These are phyloP conservation scores for Alternaria incomplexa DNA, from an alignment of 2,329 filamentous ascomycete species.

Conservation along the genomic window DNA sequence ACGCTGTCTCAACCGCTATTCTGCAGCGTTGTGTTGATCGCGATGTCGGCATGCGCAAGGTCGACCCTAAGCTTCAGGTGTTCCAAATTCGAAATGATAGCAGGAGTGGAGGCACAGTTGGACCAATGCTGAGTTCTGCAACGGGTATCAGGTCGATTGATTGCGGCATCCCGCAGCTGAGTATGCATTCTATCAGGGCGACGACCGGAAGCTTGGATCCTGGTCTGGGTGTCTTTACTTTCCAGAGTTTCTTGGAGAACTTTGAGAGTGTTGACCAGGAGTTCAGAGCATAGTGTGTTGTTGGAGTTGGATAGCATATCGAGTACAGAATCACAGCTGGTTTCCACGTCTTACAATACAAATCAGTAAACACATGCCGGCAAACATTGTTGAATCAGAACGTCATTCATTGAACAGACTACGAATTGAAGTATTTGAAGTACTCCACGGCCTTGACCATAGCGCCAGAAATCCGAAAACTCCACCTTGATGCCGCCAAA, in stretches of 20 bases:
- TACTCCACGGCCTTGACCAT: not conserved
- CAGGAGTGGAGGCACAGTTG: slow-evolving; percentile 90
- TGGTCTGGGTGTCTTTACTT: slow-evolving; percentile 84
- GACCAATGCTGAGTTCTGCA: slow-evolving; percentile 80
- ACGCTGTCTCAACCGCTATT: slow-evolving; percentile 82
- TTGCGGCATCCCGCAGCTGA: slow-evolving; percentile 87
- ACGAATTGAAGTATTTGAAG: not conserved
- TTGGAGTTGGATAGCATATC: not conserved
- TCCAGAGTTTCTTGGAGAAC: slow-evolving; percentile 85
- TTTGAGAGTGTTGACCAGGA: slow-evolving; percentile 86
- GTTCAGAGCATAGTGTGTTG: slow-evolving; percentile 58
- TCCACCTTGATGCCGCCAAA: slow-evolving; percentile 22
- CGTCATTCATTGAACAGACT: not conserved
- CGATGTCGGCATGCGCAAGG: slow-evolving; percentile 53
- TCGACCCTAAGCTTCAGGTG: slow-evolving; percentile 71
- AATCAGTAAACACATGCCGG: not conserved
- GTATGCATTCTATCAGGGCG: slow-evolving; percentile 91
- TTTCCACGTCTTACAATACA: not conserved
- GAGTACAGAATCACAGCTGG: not conserved
- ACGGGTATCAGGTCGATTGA: slow-evolving; percentile 86
- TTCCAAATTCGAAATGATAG: slow-evolving; percentile 97
- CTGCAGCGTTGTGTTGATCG: slow-evolving; percentile 76
- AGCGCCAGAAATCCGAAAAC: slow-evolving; percentile 8
- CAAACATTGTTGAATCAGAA: not conserved
- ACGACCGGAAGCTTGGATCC: slow-evolving; percentile 87